These are phyloP conservation scores for Neonothopanus nambi DNA, from an alignment of 1,284 basidiomycete species.

Conservation along the genomic window DNA sequence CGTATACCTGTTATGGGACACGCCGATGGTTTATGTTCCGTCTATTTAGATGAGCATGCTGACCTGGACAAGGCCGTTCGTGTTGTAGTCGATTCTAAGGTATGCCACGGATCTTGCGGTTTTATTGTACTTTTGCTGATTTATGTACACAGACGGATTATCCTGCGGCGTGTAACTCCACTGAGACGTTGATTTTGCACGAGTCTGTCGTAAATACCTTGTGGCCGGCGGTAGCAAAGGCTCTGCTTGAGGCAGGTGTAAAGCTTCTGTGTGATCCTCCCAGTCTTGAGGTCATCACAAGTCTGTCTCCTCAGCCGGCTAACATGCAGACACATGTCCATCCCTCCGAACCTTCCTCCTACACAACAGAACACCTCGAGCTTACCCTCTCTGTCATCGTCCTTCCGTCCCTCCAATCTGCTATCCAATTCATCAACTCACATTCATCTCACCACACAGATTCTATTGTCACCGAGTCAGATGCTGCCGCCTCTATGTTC, in stretches of 20 bases:
- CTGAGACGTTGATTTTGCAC: slow-evolving; percentile 90
- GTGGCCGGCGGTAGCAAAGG: slow-evolving; percentile 80
- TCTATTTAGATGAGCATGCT: slow-evolving; percentile 87
- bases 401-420: slow-evolving; percentile 69
- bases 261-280: slow-evolving; percentile 77
- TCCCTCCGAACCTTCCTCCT: slow-evolving; percentile 63
- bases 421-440: slow-evolving; percentile 88
- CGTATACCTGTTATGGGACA: slow-evolving; percentile 99
- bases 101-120: slow-evolving; percentile 33
- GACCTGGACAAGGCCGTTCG: slow-evolving; percentile 77
- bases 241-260: slow-evolving; percentile 73
- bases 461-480: slow-evolving; percentile 85
- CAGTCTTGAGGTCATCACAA: slow-evolving; percentile 55
- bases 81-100: slow-evolving; percentile 91
- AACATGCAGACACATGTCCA: slow-evolving; percentile 50
- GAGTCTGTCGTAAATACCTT: slow-evolving; percentile 64
- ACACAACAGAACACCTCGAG: slow-evolving; percentile 86
- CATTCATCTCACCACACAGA: slow-evolving; percentile 98
- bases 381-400: slow-evolving; percentile 81
- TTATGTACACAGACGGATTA: slow-evolving; percentile 75
- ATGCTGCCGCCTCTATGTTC: slow-evolving; percentile 69
- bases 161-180: slow-evolving; percentile 94
- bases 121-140: slow-evolving; percentile 7
- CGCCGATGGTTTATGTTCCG: slow-evolving; percentile 91
- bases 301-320: slow-evolving; percentile 32